Conservation (phyloP, 192 early-diverging fungal genomes). For the Backusella circina region DNA sequence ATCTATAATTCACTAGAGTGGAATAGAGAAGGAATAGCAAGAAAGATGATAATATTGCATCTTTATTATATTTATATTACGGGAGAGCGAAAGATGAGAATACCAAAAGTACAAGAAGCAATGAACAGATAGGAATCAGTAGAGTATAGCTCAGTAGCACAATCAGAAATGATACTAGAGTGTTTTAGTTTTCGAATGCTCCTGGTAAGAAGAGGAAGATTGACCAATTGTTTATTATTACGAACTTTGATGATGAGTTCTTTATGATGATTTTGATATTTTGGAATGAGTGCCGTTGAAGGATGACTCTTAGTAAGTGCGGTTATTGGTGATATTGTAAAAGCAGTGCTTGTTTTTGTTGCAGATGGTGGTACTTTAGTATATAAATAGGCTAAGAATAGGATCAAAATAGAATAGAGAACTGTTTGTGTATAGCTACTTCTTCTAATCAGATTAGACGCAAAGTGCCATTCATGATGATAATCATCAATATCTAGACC, state of each 20-base stretch:
- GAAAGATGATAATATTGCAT: too few relatives aligned
- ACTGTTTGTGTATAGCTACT: not conserved
- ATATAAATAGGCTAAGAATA: not conserved
- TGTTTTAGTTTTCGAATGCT: not conserved
- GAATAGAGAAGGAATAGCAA: too few relatives aligned
- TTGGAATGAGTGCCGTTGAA: not conserved
- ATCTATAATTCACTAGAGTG: too few relatives aligned
- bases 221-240: not conserved
- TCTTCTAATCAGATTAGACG: not conserved
- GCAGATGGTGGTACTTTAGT: not conserved
- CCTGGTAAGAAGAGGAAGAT: not conserved
- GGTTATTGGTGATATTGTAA: not conserved
- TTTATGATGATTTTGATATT: not conserved
- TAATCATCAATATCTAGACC: not conserved
- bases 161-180: not conserved
- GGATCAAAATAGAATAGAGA: not conserved
- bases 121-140: not conserved
- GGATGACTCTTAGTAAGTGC: not conserved
- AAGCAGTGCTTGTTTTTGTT: not conserved
- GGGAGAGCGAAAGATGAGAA: not conserved
- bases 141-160: not conserved
- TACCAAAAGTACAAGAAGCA: not conserved
- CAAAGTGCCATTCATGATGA: not conserved
- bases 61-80: not conserved
- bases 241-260: not conserved